Evolutionary conservation across 1,139 yeast species (phyloP), one percentile per base, ranked within the genome.

Genomic region (Candida frijolesensis): DNA sequence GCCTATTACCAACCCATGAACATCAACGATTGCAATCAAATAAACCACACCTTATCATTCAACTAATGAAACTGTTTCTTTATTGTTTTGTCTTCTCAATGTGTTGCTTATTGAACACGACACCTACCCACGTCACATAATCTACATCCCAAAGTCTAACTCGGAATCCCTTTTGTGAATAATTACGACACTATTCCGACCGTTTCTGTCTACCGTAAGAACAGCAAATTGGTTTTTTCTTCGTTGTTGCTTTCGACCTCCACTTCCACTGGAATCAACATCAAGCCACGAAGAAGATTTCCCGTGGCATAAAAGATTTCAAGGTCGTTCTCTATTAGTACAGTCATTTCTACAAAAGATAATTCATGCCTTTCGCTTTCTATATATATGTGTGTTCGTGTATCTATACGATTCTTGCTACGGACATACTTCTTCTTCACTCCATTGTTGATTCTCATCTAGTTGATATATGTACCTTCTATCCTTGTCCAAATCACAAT

Each of bases 351-450:
- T 22, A 22, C 25, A 22, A 22, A 25, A 3, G 29, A 9, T 4
- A 25, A 25, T 25, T 25, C 10, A 25, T 25, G 29, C 10, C 29
- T 25, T 9, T 25, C 29, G 8, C 29, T 25, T 9, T 9, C 29
- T 25, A 25, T 25, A 25, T 25, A 25, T 25, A 25, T 25, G 8
- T 25, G 29, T 25, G 29, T 6, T 6, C 10, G 29, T 25, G 29
- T 25, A 25, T 8, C 10, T 25, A 8, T 25, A 9, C 8, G 2
- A 8, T 25, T 25, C 29, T 9, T 9, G 10, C 29, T 25, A 25
- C 10, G 96, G 96, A 68, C 95, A 88, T 6, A 89, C 88, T 60
- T 87, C 95, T 51, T 74, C 75, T 63, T 88, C 94, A 43, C 74
- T 75, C 96, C 96, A 89, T 59, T 79, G 82, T 55, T 85, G 90